Base-by-base conservation (phyloP, 192 early-diverging fungal species). In the Linnemannia schmuckeri region DNA sequence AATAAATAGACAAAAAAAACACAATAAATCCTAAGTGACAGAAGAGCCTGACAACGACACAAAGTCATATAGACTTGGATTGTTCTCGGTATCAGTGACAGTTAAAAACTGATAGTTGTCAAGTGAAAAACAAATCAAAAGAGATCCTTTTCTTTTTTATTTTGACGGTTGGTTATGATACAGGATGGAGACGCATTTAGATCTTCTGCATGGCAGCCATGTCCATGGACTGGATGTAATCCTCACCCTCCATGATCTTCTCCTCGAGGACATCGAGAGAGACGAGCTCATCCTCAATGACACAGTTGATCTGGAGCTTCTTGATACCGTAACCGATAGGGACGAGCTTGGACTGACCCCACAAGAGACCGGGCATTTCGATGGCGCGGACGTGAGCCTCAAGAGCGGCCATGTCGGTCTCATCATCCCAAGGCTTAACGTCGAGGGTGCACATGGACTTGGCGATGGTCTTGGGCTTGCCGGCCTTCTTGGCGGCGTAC, bases 391-490 rank as follows among this genome's bases (percentile, higher is more conserved):
- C 96, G 76, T 80, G 78, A 37, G 86, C 88, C 85, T 96, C 95
- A 52, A 99, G 89, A 46, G 89, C 96, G 52, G 82, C 92, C 93
- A 98, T 95, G 78, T 95, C 91, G 74, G 97, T 99, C 81, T 98
- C 97, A 91, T 98, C 97, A 90, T 98, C 98, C 98, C 98, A 99
- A 74, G 97, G 97, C 96, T 99, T 98, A 88, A 99, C 94, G 81
- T 98, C 98, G 47, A 97, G 93, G 88, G 94, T 93, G 87, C 98
- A 90, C 91, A 95, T 93, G 83, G 97, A 97, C 94, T 98, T 99
- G 91, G 97, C 97, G 82, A 93, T 93, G 74, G 93, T 90, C 89
- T 94, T 94, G 76, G 97, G 97, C 92, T 93, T 94, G 91, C 93
- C 93, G 78, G 95, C 94, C 95, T 99, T 98, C 93, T 96, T 97